A percentile compares a stretch with the other conserved stretches of the same genome.
These are phyloP conservation scores for Apocynum venetum DNA, from an alignment of 257 asterid species.

Conservation along the genomic window DNA sequence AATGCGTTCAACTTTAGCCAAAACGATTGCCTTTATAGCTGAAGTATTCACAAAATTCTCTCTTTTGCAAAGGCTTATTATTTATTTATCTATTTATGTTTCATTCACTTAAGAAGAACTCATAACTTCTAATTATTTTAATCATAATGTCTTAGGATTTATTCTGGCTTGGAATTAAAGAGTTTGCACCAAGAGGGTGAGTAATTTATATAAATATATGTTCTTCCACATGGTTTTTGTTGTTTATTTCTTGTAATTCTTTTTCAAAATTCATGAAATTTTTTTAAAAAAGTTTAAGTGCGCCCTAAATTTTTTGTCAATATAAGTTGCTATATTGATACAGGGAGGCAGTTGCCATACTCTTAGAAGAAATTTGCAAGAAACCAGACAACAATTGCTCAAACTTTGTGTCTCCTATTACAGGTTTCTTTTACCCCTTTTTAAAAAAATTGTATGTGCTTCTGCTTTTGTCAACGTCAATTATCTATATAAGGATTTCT, in stretches of 20 bases:
- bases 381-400: slow-evolving; percentile 41
- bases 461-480: no score
- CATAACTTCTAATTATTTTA: neutral
- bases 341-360: slow-evolving; percentile 55
- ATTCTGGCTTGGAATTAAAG: slow-evolving; percentile 57
- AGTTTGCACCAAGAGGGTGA: slow-evolving; percentile 60
- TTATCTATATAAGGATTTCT: no score
- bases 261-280: no score
- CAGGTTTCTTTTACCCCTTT: slow-evolving; percentile 38
- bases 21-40: slow-evolving; percentile 49
- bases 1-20: slow-evolving; percentile 52
- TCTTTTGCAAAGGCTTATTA: no score
- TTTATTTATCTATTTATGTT: no score
- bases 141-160: slow-evolving; percentile 26
- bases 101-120: neutral
- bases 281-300: no score
- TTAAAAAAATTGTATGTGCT: neutral
- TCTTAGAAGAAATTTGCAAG: slow-evolving; percentile 51
- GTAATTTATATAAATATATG: neutral
- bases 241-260: no score
- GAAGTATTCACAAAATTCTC: slow-evolving; percentile 47
- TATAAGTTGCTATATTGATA: no score
- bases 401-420: slow-evolving; percentile 39
- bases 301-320: no score
- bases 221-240: no score